These are phyloP conservation scores for Dendrobium huoshanense DNA, from an alignment of 106 monocot genomes.

Conservation along the genomic window DNA sequence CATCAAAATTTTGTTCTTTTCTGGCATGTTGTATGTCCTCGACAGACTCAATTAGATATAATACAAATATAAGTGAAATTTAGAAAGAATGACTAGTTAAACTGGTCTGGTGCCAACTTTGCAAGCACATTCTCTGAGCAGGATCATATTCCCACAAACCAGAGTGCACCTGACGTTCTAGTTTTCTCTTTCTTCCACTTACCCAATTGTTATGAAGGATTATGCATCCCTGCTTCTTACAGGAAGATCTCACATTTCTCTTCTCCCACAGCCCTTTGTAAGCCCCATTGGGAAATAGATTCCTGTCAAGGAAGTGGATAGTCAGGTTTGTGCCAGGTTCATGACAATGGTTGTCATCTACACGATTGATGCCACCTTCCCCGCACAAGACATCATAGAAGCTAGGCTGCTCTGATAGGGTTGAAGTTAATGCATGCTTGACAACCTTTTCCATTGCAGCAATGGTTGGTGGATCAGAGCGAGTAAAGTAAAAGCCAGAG, in stretches of 20 bases:
- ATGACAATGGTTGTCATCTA: conserved; percentile 42
- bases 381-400: conserved; percentile 94
- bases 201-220: conserved; percentile 97
- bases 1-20: too few relatives aligned
- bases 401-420: conserved; percentile 89
- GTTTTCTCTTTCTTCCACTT: conserved; percentile 65
- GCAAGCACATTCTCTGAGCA: conserved; percentile 59
- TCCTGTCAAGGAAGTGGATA: conserved; percentile 58
- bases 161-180: conserved; percentile 66
- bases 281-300: conserved; percentile 88
- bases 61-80: not conserved
- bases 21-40: too few relatives aligned
- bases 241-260: conserved; percentile 43
- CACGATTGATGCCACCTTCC: conserved; percentile 52
- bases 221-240: conserved; percentile 46
- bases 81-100: conserved; percentile 7
- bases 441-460: conserved; percentile 75
- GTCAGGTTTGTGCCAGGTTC: conserved; percentile 73
- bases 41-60: too few relatives aligned
- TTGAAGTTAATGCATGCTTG: conserved; percentile 67
- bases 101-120: conserved; percentile 22
- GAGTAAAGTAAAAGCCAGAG: conserved; percentile 92
- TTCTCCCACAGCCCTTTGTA: conserved; percentile 74
- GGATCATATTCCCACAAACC: conserved; percentile 88
- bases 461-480: conserved; percentile 61